Percentiles rank a stretch among this genome's conserved stretches.
Conservation (phyloP, 2,329 filamentous ascomycete species). For the Sporothrix brasiliensis region DNA sequence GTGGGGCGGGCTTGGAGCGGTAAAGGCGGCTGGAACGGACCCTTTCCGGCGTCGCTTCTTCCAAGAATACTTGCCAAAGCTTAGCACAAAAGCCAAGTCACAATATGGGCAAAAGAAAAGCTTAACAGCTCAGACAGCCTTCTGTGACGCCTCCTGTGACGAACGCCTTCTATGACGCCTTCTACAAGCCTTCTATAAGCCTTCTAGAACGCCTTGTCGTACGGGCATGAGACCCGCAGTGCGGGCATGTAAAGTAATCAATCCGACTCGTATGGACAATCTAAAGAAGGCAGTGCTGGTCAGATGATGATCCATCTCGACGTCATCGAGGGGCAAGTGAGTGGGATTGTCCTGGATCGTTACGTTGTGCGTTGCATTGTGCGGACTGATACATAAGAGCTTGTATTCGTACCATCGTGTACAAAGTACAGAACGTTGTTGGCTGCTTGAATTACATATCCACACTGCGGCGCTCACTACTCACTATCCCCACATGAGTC, state of each 20-base stretch:
- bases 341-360: too few relatives aligned
- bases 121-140: not conserved
- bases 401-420: too few relatives aligned
- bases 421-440: too few relatives aligned
- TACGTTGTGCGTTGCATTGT: too few relatives aligned
- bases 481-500: too few relatives aligned
- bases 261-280: not conserved
- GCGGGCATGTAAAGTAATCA: not conserved
- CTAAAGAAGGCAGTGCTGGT: constrained; percentile 14
- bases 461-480: too few relatives aligned
- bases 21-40: not conserved
- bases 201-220: not conserved
- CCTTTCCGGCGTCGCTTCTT: not conserved
- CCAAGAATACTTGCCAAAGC: not conserved
- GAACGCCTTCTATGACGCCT: not conserved
- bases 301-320: constrained; percentile 3
- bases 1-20: not conserved
- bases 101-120: not conserved
- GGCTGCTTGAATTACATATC: too few relatives aligned
- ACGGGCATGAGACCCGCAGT: not conserved
- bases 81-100: not conserved
- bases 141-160: not conserved
- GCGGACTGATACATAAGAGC: not conserved
- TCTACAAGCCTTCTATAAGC: too few relatives aligned
- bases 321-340: constrained; percentile 3